Base-by-base conservation (phyloP, 176 grass and related monocot genomes). In the Oryza glaberrima region DNA sequence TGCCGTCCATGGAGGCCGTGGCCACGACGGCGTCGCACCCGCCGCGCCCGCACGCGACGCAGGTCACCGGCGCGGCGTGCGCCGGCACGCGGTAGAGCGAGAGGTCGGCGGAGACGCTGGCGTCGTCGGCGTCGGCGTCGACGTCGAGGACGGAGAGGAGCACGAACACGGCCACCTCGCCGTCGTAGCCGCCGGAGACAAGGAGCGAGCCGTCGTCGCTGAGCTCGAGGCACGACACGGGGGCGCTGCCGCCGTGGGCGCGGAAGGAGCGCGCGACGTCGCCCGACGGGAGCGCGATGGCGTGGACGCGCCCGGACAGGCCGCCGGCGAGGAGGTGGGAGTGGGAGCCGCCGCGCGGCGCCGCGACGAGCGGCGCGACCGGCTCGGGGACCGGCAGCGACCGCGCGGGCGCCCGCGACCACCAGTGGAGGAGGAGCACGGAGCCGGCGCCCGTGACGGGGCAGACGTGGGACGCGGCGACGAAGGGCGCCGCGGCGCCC, bases 181-280 rank as follows among this genome's bases (percentile, higher is more conserved):
- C 83, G n/a, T 86, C 68, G 8, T 86, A 75, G 7, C 74, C 56
- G 2, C 79, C 44, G 23, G 74, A 86, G 74, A 90, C 20, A 6
- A 90, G 54, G 4, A 90, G 69, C 9, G 88, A 86, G 58, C 83
- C 67, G 34, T 90, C 75, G 19, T 83, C 79, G 60, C 52, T 86
- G 75, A 90, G 32, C 6, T 13, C 46, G 9, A 90, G 75, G 44
- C 75, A 76, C 3, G 80, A 83, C 25, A 90, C 75, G 1, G 54
- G 54, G 17, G 23, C 20, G 10, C 67, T 25, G 4, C 30, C 7
- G 10, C 4, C 4, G 79, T 86, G 79, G 23, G 76, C 83, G 1
- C 6, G 63, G n/a, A 90, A 86, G 12, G 65, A 65, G 77, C 51
- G 7, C 3, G 38, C 5, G 38, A 44, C 41, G 34, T 47, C 77